These are phyloP conservation scores for Sporothrix pseudoabietina DNA, from an alignment of 2,329 filamentous ascomycete species.

Conservation along the genomic window DNA sequence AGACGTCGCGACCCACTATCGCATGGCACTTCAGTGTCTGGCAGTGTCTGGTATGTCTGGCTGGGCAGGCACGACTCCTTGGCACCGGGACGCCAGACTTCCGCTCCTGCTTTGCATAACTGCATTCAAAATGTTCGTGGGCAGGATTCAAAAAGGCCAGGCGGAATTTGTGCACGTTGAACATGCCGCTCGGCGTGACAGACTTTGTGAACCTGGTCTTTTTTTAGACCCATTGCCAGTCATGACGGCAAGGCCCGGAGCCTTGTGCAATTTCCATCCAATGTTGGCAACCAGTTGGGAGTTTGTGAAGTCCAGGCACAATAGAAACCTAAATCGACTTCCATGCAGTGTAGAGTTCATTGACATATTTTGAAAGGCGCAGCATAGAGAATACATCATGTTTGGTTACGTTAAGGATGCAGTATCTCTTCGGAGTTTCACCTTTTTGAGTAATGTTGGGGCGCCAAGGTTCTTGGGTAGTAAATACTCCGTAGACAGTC, in stretches of 20 bases:
- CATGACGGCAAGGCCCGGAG: neutral
- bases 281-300: neutral
- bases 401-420: neutral
- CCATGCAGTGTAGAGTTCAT: too few species aligned
- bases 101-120: neutral
- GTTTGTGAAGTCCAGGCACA: neutral
- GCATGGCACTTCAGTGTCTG: slow-evolving; percentile 1
- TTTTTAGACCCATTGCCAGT: neutral
- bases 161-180: neutral
- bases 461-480: too few species aligned
- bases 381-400: too few species aligned
- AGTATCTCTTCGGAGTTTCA: neutral
- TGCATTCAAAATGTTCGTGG: neutral
- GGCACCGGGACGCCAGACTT: neutral
- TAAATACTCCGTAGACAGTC: too few species aligned
- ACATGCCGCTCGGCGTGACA: neutral
- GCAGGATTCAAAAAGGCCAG: neutral
- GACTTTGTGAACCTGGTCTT: neutral
- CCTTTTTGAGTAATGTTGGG: too few species aligned
- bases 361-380: too few species aligned
- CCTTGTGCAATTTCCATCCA: neutral
- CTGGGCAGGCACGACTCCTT: neutral
- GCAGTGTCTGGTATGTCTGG: neutral
- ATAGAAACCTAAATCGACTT: neutral
- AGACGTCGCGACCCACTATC: slow-evolving; percentile 5